phyloP scores from a whole-genome alignment of 1,284 basidiomycete species.

The Xerocomus amazonicus region DNA sequence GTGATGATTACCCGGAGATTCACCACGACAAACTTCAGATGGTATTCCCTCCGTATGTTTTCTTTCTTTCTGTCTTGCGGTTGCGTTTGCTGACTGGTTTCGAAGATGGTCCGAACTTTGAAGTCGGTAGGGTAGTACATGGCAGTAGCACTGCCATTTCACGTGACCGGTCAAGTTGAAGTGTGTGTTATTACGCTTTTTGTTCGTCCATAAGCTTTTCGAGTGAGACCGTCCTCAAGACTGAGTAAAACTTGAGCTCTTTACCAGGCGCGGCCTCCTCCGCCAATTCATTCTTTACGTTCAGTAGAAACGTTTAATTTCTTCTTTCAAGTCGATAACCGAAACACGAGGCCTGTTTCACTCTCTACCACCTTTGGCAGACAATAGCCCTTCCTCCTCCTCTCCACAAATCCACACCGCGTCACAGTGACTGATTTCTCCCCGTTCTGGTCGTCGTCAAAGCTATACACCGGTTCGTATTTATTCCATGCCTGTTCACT shows the following conservation, averaged over 20 bases:
- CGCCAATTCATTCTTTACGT: constrained; percentile 56
- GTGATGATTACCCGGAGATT: constrained; percentile 62
- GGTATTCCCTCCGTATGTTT: constrained; percentile 51
- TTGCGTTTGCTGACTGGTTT: too few relatives aligned
- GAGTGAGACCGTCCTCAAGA: too few relatives aligned
- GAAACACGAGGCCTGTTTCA: constrained; percentile 25
- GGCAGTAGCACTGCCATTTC: too few relatives aligned
- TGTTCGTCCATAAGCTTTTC: too few relatives aligned
- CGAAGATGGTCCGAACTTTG: too few relatives aligned
- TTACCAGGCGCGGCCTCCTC: constrained; percentile 66
- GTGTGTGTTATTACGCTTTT: too few relatives aligned
- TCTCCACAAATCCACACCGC: constrained; percentile 23
- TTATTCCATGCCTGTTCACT: constrained; percentile 23
- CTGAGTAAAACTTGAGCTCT: constrained; percentile 1
- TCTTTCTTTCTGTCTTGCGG: not conserved
- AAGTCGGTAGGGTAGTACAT: too few relatives aligned
- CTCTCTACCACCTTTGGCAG: constrained; percentile 18
- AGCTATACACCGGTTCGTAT: constrained; percentile 29
- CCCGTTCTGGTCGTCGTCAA: constrained; percentile 25
- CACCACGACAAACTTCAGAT: constrained; percentile 54
- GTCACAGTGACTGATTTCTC: constrained; percentile 17
- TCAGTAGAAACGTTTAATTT: not conserved
- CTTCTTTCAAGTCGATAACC: constrained; percentile 11
- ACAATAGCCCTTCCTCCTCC: constrained; percentile 22
- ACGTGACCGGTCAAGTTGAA: too few relatives aligned